Evolutionary conservation across 2,329 filamentous ascomycete species (phyloP), one percentile per base, ranked within the genome.

Genomic region (Ophiostoma montium): DNA sequence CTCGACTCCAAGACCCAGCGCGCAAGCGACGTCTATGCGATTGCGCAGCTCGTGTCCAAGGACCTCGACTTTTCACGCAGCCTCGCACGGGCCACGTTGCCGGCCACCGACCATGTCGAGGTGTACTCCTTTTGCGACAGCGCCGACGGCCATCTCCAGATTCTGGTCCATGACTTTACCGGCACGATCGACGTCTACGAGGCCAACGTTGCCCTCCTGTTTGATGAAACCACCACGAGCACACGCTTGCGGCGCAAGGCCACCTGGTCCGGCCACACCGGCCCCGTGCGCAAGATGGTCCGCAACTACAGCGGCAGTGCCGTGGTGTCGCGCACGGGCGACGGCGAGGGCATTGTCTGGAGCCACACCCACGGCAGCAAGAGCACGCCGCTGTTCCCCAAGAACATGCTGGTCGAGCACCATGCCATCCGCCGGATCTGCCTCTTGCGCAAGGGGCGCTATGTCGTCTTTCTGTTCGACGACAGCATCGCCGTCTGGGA

Each of bases 311-410:
- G 81, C 58, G 89, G 88, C 9, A 75, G 79, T 54, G 83, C 86
- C 5, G 70, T 95, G 39, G 79, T 94, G 31, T 94, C 89, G 7
- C 75, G 86, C 47, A 94, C 89, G 0, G 73, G 79, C 52, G 72
- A 80, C 39, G 84, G 86, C 52, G 86, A 94, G 62, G 82, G 81
- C 50, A 80, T 90, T 55, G 75, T 95, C 3, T 95, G 89, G 89
- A 79, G 76, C 53, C 85, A 94, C 61, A 67, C 70, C 48, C 63
- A 67, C 36, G 67, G 69, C 46, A 64, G 60, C 43, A 70, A 71
- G 30, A 71, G 74, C 45, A 74, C 70, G 11, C 51, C 52, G 15
- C 48, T 57, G 15, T 47, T 48, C 7, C 53, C 55, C 6, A 79
- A 84, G 58, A 87, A 82, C 55, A 71, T 76, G 3, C 78, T 94